Evolutionary conservation across 257 asterid genomes (phyloP).

Genomic region (Solanum rostratum): DNA sequence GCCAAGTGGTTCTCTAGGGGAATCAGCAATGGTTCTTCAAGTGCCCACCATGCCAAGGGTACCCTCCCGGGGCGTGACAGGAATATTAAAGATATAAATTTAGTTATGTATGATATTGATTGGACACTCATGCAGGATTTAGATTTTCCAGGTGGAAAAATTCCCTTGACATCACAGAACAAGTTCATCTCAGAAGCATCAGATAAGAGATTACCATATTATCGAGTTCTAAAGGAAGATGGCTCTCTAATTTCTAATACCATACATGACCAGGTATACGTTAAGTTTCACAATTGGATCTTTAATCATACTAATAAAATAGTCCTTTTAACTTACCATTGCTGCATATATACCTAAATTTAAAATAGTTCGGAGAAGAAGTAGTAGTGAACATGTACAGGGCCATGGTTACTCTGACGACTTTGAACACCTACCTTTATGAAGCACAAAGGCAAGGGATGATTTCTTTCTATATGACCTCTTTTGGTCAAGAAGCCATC

Average conservation of each 20-base stretch:
- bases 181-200: too few relatives aligned
- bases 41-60: too few relatives aligned
- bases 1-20: too few relatives aligned
- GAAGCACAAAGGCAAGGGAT: constrained; percentile 95
- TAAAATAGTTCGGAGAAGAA: constrained; percentile 43
- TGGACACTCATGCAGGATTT: constrained; percentile 24
- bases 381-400: constrained; percentile 57
- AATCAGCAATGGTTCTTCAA: too few relatives aligned
- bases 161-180: constrained; percentile 40
- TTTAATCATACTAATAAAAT: too few relatives aligned
- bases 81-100: too few relatives aligned
- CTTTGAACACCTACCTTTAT: constrained; percentile 56
- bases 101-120: too few relatives aligned
- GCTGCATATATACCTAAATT: too few relatives aligned
- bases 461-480: constrained; percentile 64
- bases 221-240: constrained; percentile 65
- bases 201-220: constrained; percentile 82
- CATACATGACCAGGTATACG: constrained; percentile 42
- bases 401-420: constrained; percentile 63
- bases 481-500: constrained; percentile 79
- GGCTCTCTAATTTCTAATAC: constrained; percentile 43
- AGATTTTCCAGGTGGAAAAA: constrained; percentile 87
- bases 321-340: too few relatives aligned
- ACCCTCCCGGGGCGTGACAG: too few relatives aligned
- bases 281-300: not conserved